Conservation (phyloP, 2,329 filamentous ascomycete genomes). For the Pseudocercospora ulei region DNA sequence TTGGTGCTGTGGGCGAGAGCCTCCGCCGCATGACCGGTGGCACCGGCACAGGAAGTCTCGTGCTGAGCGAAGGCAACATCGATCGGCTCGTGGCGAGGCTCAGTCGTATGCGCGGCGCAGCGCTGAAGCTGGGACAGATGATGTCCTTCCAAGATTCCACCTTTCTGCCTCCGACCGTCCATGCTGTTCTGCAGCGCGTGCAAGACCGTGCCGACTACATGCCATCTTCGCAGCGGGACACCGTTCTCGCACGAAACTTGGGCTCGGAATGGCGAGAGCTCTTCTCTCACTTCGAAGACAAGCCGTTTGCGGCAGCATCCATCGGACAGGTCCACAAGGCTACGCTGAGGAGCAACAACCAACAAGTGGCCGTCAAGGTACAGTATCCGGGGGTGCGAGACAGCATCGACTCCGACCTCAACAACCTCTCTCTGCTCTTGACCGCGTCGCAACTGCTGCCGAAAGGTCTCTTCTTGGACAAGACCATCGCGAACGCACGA, state of each 20-base stretch:
- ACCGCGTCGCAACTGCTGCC: slow-evolving; percentile 84
- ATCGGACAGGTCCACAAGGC: slow-evolving; percentile 94
- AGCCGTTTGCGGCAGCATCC: slow-evolving; percentile 86
- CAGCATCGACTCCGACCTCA: slow-evolving; percentile 93
- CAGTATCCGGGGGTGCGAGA: slow-evolving; percentile 94
- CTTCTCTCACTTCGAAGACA: slow-evolving; percentile 77
- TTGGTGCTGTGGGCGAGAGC: slow-evolving; percentile 78
- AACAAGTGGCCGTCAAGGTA: slow-evolving; percentile 83
- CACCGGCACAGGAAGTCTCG: slow-evolving; percentile 57
- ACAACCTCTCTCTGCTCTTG: slow-evolving; percentile 81
- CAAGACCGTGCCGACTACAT: slow-evolving; percentile 97
- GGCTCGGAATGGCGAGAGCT: slow-evolving; percentile 75
- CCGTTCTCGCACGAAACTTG: slow-evolving; percentile 68
- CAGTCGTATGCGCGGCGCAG: slow-evolving; percentile 90
- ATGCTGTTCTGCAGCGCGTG: slow-evolving; percentile 82
- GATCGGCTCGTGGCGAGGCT: slow-evolving; percentile 85
- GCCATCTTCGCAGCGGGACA: slow-evolving; percentile 84
- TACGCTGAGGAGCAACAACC: slow-evolving; percentile 61
- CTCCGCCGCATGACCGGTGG: slow-evolving; percentile 67
- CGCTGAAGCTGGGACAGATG: slow-evolving; percentile 95
- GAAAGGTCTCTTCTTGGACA: slow-evolving; percentile 86
- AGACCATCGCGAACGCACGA: slow-evolving; percentile 91
- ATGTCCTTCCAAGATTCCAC: slow-evolving; percentile 97
- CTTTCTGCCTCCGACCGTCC: slow-evolving; percentile 78
- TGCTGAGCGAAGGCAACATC: slow-evolving; percentile 84